Evolutionary conservation across 2,329 filamentous ascomycete species (phyloP).

Genomic region (Fonsecaea monophora): DNA sequence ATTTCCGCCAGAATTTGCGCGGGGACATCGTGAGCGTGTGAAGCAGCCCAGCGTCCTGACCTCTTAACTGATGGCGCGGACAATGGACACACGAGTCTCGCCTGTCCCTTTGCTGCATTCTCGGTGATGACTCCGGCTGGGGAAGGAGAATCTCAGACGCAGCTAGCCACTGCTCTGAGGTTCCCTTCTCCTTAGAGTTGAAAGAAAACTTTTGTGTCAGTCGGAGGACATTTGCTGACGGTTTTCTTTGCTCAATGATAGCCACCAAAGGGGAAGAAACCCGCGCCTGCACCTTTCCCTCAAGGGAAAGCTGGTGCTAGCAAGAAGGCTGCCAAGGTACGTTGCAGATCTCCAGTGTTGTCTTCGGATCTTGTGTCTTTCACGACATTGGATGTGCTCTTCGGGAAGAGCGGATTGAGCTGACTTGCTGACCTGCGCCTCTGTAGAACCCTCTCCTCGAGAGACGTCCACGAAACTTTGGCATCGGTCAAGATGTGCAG

Average conservation of each 20-base stretch:
- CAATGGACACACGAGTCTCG: not conserved
- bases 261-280: constrained; percentile 99
- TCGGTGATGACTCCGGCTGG: constrained; percentile 36
- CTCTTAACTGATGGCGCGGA: constrained; percentile 34
- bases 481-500: constrained; percentile 99
- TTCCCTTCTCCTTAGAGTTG: constrained; percentile 80
- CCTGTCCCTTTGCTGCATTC: constrained; percentile 5
- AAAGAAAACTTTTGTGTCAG: constrained; percentile 63
- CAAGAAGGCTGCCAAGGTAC: constrained; percentile 96
- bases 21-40: constrained; percentile 7
- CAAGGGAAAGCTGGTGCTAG: constrained; percentile 82
- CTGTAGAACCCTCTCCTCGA: constrained; percentile 96
- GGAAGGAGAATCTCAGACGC: constrained; percentile 21
- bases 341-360: constrained; percentile 24
- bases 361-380: not conserved
- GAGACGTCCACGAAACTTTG: constrained; percentile 96
- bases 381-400: not conserved
- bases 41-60: constrained; percentile 17
- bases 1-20: constrained; percentile 27
- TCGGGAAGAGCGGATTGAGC: not conserved
- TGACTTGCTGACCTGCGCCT: constrained; percentile 19
- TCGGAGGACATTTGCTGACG: constrained; percentile 82
- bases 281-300: constrained; percentile 94
- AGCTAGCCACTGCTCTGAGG: constrained; percentile 17
- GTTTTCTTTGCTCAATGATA: constrained; percentile 99